These are phyloP conservation scores for Tricholoma bakamatsutake DNA, from an alignment of 768 basidiomycete genomes.

Conservation along the genomic window DNA sequence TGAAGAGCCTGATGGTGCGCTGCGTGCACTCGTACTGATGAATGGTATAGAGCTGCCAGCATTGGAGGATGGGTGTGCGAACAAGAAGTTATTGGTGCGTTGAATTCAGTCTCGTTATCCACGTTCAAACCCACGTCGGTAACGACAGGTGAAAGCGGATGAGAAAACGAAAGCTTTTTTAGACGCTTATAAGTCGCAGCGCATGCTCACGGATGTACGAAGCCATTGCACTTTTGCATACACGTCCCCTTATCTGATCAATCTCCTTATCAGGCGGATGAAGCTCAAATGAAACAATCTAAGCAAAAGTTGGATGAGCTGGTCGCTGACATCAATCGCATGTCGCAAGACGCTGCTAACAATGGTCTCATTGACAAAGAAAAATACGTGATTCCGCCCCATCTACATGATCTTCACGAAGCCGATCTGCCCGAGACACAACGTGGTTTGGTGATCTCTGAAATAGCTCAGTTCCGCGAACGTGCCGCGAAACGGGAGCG, in stretches of 20 bases:
- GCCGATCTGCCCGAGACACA: slow-evolving; percentile 93
- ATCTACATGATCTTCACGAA: slow-evolving; percentile 93
- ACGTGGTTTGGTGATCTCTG: slow-evolving; percentile 89
- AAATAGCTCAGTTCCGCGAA: slow-evolving; percentile 95
- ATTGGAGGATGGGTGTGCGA: slow-evolving; percentile 45
- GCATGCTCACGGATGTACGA: slow-evolving; percentile 79
- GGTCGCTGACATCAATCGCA: slow-evolving; percentile 64
- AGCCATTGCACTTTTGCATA: not conserved
- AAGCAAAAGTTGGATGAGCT: slow-evolving; percentile 59
- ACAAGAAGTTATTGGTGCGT: slow-evolving; percentile 60
- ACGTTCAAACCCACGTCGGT: slow-evolving; percentile 40
- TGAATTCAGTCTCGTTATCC: slow-evolving; percentile 28
- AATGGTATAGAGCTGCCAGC: slow-evolving; percentile 49
- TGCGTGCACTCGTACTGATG: slow-evolving; percentile 55
- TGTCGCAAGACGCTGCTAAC: slow-evolving; percentile 70
- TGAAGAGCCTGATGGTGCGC: slow-evolving; percentile 87
- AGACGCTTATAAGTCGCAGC: slow-evolving; percentile 76
- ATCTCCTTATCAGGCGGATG: slow-evolving; percentile 52
- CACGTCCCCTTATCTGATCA: slow-evolving; percentile 1
- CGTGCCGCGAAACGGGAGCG: slow-evolving; percentile 87
- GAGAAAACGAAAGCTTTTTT: slow-evolving; percentile 89
- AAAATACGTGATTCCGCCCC: slow-evolving; percentile 90
- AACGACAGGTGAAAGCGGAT: slow-evolving; percentile 81
- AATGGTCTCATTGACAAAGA: slow-evolving; percentile 75
- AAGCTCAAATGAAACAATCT: slow-evolving; percentile 55